Base-by-base conservation (phyloP, 352 stramenopile species). In the Globisporangium spinosum region DNA sequence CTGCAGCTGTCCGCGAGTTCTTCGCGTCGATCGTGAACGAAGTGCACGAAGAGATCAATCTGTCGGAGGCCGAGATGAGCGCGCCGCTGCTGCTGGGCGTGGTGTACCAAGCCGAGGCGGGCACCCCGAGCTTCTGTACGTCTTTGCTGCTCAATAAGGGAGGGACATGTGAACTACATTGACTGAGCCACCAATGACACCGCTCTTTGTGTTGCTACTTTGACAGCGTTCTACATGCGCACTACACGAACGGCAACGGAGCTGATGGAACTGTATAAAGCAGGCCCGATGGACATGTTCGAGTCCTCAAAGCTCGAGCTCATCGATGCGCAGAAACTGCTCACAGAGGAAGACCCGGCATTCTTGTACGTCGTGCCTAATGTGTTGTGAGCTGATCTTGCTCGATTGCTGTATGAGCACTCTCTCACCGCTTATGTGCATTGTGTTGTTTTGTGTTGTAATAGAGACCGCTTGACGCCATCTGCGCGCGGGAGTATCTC, bases 41-140 rank as follows among this genome's bases (percentile, higher is more conserved):
- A 66, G 75, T 94, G 25, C 71, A 91, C 40, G 88, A 95, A 53
- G 88, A 95, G 59, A 79, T 94, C 67, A 95, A 95, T 54, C 38
- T 95, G 32, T 23, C 71, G 0, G 65, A 61, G 10, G 20, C 56
- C n/a, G 65, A 79, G 25, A 69, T 86, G 58, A 71, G 86, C 17
- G 64, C 72, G 17, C 62, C 85, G 8, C 51, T 79, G 72, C 72
- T 95, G 57, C 73, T 95, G 0, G 88, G 88, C 7, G 72, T 95
- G 43, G 85, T 93, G 60, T 67, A 83, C 29, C 88, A 95, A 68
- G 76, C 73, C 0, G 73, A 83, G n/a, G 83, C 83, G 3, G 78
- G 77, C 62, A 95, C 88, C 15, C 88, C 88, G 13, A 94, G 88
- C 53, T 93, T 94, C 67, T 80, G 85, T 95, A 64, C 64, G 77